phyloP scores from a whole-genome alignment of 2,329 filamentous ascomycete genomes.

The Pestalotiopsis sp. region DNA sequence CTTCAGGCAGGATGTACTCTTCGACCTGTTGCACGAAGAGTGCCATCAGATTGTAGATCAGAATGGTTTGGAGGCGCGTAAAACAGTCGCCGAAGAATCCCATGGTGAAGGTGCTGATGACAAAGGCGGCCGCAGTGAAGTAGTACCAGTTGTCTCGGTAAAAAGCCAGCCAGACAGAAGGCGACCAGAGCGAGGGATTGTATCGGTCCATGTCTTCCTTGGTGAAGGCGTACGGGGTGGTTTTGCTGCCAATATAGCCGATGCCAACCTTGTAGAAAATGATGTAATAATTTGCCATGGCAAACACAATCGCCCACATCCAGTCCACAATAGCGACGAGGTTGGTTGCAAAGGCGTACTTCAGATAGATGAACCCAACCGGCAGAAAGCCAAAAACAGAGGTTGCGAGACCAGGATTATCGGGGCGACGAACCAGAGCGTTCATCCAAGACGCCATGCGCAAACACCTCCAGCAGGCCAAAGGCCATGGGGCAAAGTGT shows the following conservation, averaged over 20 bases:
- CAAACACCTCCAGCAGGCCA: not conserved
- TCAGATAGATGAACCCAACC: not conserved
- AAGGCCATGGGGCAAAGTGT: not conserved
- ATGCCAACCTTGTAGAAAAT: not conserved
- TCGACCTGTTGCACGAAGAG: not conserved
- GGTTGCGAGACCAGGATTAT: not conserved
- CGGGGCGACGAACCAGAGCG: not conserved
- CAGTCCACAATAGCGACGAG: not conserved
- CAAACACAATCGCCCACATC: not conserved
- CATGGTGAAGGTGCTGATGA: not conserved
- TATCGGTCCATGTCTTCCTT: not conserved
- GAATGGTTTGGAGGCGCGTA: not conserved
- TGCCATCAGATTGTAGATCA: not conserved
- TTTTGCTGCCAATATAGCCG: not conserved
- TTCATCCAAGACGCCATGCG: not conserved
- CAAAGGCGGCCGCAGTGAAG: not conserved
- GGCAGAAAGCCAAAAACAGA: not conserved
- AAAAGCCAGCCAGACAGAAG: not conserved
- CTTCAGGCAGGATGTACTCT: not conserved
- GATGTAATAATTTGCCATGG: not conserved
- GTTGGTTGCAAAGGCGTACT: not conserved
- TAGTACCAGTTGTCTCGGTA: not conserved
- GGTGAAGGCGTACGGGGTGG: not conserved
- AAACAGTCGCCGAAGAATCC: not conserved
- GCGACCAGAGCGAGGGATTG: not conserved